Base-by-base conservation (phyloP, 768 basidiomycete species). In the Austroboletus eburneus region DNA sequence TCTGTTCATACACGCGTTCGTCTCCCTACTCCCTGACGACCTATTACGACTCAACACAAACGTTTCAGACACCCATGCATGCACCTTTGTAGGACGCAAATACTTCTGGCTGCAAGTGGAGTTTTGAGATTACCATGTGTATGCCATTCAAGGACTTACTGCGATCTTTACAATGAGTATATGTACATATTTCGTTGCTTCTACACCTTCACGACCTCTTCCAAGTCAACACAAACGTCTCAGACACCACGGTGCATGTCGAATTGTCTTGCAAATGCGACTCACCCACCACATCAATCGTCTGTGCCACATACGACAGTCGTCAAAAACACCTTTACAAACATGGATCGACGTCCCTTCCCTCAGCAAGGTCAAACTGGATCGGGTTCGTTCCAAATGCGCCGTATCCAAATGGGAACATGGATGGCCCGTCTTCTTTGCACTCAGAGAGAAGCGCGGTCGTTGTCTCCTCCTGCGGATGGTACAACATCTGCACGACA, bases 311-410 rank as follows among this genome's bases (percentile, higher is more conserved):
- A 35, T 36, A 10, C 51, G n/a, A 57, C 55, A n/a, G 43, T 54
- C 45, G 58, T 54, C 49, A 59, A 34, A 38, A 59, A 59, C 4
- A 59, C 27, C 34, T 51, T 59, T 49, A 59, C 54, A 32, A 59
- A 59, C 13, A 54, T 55, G 2, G 58, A 56, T 59, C 58, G 2
- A 7, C 43, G 5, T 37, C 5, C 4, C 32, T 10, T 14, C 24
- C 47, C 0, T 17, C 20, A 1, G 48, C 46, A 3, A 56, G 48
- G 39, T 49, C 51, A 18, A 59, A 51, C 27, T 59, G 45, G 40
- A 59, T 46, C 7, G 57, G 40, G 29, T 59, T 23, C 4, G 51
- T 53, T 8, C 57, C 54, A 20, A 54, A 59, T 10, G 24, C 57
- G 3, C 57, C 57, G 18, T 57, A 57, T 34, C 57, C 58, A n/a